Evolutionary conservation across 169 alveolate genomes (phyloP).

Genomic region (Plasmodium gaboni): DNA sequence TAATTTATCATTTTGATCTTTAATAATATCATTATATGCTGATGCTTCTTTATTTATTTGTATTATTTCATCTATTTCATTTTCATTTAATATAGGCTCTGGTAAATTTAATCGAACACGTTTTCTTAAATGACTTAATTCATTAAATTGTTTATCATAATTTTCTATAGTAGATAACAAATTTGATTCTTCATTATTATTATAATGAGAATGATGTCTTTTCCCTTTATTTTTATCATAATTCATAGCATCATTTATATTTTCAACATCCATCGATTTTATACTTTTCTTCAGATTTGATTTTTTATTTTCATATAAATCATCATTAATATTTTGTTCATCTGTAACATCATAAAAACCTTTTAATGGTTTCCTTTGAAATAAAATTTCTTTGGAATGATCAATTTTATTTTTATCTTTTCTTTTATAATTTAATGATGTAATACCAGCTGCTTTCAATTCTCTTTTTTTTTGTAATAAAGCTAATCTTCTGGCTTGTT

Average conservation of each 20-base stretch:
- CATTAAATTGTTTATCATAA: slow-evolving; percentile 67
- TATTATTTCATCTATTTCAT: slow-evolving; percentile 66
- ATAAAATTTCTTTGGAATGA: slow-evolving; percentile 96
- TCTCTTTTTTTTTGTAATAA: slow-evolving; percentile 97
- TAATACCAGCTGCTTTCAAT: slow-evolving; percentile 98
- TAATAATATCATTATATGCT: slow-evolving; percentile 51
- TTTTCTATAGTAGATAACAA: slow-evolving; percentile 49
- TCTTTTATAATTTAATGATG: slow-evolving; percentile 87
- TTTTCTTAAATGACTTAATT: slow-evolving; percentile 60
- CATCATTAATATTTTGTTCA: slow-evolving; percentile 90
- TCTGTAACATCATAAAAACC: slow-evolving; percentile 93
- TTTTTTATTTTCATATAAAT: slow-evolving; percentile 76
- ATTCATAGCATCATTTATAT: slow-evolving; percentile 16
- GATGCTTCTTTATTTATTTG: slow-evolving; percentile 71
- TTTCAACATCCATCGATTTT: slow-evolving; percentile 66
- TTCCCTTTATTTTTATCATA: slow-evolving; percentile 2
- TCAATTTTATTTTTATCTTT: slow-evolving; percentile 92
- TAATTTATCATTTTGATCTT: slow-evolving; percentile 44
- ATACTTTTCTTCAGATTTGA: slow-evolving; percentile 13
- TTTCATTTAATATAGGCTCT: slow-evolving; percentile 63
- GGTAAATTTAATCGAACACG: slow-evolving; percentile 58
- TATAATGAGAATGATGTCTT: not conserved
- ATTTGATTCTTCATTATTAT: slow-evolving; percentile 37
- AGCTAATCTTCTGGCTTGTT: slow-evolving; percentile 98
- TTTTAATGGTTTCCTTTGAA: slow-evolving; percentile 95